Percentiles rank a stretch among this genome's conserved stretches.
These are phyloP conservation scores for Cubamyces lactineus DNA, from an alignment of 768 basidiomycete species.

Conservation along the genomic window DNA sequence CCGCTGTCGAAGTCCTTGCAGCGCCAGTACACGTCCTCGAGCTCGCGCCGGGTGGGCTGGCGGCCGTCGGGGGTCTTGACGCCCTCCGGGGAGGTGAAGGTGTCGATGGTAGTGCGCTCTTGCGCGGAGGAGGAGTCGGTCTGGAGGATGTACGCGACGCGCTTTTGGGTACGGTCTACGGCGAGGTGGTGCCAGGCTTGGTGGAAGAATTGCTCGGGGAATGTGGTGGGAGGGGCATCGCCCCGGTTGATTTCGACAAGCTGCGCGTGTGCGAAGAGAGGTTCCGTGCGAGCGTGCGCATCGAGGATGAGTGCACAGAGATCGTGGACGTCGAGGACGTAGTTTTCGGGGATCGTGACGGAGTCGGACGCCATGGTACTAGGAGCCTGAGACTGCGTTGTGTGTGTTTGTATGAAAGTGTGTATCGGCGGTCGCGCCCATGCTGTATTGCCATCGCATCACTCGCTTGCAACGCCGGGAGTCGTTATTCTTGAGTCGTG, in stretches of 20 bases:
- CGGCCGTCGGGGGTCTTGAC: conserved; percentile 17
- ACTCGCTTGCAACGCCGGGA: background rate
- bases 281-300: conserved; percentile 17
- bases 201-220: conserved; percentile 14
- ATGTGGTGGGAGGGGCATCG: conserved; percentile 4
- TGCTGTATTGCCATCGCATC: background rate
- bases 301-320: conserved; percentile 25
- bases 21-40: conserved; percentile 30
- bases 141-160: conserved; percentile 25
- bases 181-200: background rate
- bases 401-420: conserved; percentile 7
- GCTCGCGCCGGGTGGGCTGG: conserved; percentile 23
- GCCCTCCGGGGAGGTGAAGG: conserved; percentile 19
- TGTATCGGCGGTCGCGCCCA: background rate
- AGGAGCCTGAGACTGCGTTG: background rate
- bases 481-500: background rate
- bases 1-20: conserved; percentile 29
- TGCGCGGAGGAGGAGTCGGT: background rate
- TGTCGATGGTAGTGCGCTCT: conserved; percentile 17
- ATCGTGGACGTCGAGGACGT: conserved; percentile 29
- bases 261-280: conserved; percentile 20
- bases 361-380: background rate
- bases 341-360: conserved; percentile 18
- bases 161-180: background rate
- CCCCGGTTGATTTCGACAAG: conserved; percentile 23